Evolutionary conservation across 192 early-diverging fungal genomes (phyloP), one percentile per base, ranked within the genome.

Genomic region (Rhizoclosmatium sp.): DNA sequence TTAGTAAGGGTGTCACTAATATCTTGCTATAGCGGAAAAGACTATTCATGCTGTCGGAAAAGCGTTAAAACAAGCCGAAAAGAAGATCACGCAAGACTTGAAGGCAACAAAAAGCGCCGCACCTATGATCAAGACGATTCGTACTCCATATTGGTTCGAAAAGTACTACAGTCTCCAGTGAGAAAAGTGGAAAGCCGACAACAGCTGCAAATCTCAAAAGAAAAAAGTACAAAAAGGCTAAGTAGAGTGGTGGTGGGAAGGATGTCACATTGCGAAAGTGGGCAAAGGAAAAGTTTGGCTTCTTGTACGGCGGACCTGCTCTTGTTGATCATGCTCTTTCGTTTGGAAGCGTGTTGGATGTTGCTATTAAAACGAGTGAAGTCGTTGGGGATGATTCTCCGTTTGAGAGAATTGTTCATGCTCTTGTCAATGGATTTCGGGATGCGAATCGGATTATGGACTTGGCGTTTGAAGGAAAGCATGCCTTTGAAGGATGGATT

Each of bases 101-200:
- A 91, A 93, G 71, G 88, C 92, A 48, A 92, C 91, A 61, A 69
- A 87, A 79, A 58, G 91, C 65, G 89, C 91, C n/a, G 93, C 90
- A 0, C 87, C 91, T 0, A 90, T 89, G 3, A 96, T 96, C 68
- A 92, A 88, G 59, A 92, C 95, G 78, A 90, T 92, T 70, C 94
- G 98, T 75, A 96, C 95, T 71, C 95, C 95, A 16, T 93, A 92
- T 48, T 99, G 97, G 97, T 99, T 99, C 85, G 98, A 99, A 83
- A 97, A 97, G 86, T 99, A 98, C 73, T 16, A 31, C 31, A 31
- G 31, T 31, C 31, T 31, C 31, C 31, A 0, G 31, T 31, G 31
- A 0, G 41, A 66, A 66, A 10, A 42, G 45, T 71, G 14, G 61
- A 12, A 62, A 62, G 23, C 1, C 60, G 1, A 7, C 39, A 0